A percentile compares a stretch with the other conserved stretches of the same genome.
These are phyloP conservation scores for Cadophora sp. DNA, from an alignment of 2,329 filamentous ascomycete genomes.

Conservation along the genomic window DNA sequence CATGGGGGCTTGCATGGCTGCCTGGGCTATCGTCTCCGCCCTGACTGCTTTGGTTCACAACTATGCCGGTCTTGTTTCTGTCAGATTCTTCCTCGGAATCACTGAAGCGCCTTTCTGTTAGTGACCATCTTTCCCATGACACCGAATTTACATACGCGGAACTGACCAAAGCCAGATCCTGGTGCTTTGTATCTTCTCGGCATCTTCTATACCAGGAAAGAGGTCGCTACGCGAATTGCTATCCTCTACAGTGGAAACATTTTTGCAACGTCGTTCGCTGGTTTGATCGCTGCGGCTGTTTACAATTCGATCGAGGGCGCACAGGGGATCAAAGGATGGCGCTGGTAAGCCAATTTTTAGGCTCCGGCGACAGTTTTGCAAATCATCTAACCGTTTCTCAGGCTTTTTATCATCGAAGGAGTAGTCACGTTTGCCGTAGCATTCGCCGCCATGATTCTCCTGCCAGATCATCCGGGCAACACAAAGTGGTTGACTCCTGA, in stretches of 20 bases:
- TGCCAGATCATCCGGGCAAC: slow-evolving; percentile 47
- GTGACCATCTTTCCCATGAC: background rate
- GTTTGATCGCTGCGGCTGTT: slow-evolving; percentile 60
- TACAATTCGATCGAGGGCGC: slow-evolving; percentile 42
- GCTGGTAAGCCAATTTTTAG: slow-evolving; percentile 39
- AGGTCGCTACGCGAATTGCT: slow-evolving; percentile 50
- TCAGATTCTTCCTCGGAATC: slow-evolving; percentile 44
- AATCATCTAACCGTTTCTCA: background rate
- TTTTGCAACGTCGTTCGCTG: slow-evolving; percentile 51
- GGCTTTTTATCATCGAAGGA: slow-evolving; percentile 50
- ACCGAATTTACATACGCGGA: background rate
- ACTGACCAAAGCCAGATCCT: slow-evolving; percentile 42
- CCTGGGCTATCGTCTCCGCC: slow-evolving; percentile 50
- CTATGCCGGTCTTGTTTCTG: slow-evolving; percentile 47
- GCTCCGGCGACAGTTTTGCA: background rate
- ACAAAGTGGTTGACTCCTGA: slow-evolving; percentile 46
- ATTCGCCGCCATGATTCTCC: slow-evolving; percentile 44
- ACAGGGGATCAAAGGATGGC: slow-evolving; percentile 49
- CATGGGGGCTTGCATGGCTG: slow-evolving; percentile 46
- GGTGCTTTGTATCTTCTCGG: slow-evolving; percentile 57
- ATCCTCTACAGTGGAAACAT: slow-evolving; percentile 54
- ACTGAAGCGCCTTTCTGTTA: slow-evolving; percentile 44
- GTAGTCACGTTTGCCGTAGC: slow-evolving; percentile 45
- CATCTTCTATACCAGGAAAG: slow-evolving; percentile 61
- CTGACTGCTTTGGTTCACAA: slow-evolving; percentile 47